Evolutionary conservation across 2,329 filamentous ascomycete species (phyloP), one percentile per base, ranked within the genome.

Genomic region (Epichloe festucae): DNA sequence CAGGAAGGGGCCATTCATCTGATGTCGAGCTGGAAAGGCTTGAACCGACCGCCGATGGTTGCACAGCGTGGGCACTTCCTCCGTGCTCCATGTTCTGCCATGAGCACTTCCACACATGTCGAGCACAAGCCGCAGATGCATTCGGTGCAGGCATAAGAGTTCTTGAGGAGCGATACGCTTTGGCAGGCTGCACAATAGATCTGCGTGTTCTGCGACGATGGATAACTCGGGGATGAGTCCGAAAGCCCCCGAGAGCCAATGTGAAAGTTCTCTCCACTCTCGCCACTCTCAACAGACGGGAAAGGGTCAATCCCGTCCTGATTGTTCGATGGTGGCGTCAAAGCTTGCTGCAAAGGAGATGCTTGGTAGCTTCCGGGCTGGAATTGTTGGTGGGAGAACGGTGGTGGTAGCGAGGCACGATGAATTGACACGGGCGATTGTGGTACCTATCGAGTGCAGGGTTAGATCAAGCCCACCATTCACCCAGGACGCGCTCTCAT

Each of bases 101-200:
- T 82, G 51, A 91, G 73, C 36, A 87, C 81, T 61, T 89, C 85
- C 53, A 96, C 89, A 62, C 91, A 97, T 53, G 89, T 82, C 56
- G 84, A 81, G 67, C 93, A 97, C 48, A 97, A 78, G 15, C 90
- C 91, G 65, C 89, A 95, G 56, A 97, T 95, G 66, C 93, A 97
- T 67, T 96, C 90, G 1, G 90, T 95, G 66, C 91, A 97, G 21
- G 91, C 91, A 63, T 89, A 96, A 36, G 88, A 93, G 61, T 91
- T 86, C 61, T 82, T 84, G 27, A 97, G 72, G 11, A 84, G 72
- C 49, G 85, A 90, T 17, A 89, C 74, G 39, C 84, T 81, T 57
- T 87, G 82, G 63, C 91, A 97, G 46, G 85, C 87, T 19, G 90
- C 87, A 65, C 91, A 97, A 65, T 95, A 95, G 42, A 97, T 95